These are phyloP conservation scores for Tuber magnatum DNA, from an alignment of 495 filamentous ascomycete genomes.

Conservation along the genomic window DNA sequence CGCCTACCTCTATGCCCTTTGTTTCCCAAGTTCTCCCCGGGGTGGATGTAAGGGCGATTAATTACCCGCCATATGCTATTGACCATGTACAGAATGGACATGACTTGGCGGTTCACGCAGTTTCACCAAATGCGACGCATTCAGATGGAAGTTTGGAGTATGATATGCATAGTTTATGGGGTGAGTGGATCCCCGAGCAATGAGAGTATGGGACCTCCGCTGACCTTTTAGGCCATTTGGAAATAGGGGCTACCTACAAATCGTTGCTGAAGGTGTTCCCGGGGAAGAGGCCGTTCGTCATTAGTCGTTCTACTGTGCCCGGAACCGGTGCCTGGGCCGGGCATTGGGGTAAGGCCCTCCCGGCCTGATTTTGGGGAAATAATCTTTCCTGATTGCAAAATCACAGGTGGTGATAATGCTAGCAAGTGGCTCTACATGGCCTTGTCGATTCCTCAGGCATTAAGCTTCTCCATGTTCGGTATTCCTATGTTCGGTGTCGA, in stretches of 20 bases:
- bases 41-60: not conserved
- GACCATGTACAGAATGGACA: slow-evolving; percentile 61
- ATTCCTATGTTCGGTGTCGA: slow-evolving; percentile 85
- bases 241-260: slow-evolving; percentile 64
- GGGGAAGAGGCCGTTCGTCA: slow-evolving; percentile 72
- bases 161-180: slow-evolving; percentile 71
- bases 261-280: slow-evolving; percentile 58
- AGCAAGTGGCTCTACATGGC: slow-evolving; percentile 63
- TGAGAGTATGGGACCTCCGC: not conserved
- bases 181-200: slow-evolving; percentile 57
- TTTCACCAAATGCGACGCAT: slow-evolving; percentile 73
- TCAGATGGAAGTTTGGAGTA: slow-evolving; percentile 65
- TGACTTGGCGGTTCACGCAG: slow-evolving; percentile 65
- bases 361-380: not conserved
- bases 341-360: slow-evolving; percentile 58
- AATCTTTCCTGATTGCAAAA: not conserved
- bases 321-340: slow-evolving; percentile 74
- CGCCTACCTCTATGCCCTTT: not conserved
- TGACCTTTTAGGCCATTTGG: not conserved
- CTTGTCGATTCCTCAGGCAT: slow-evolving; percentile 72
- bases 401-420: slow-evolving; percentile 58
- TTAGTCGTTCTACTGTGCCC: slow-evolving; percentile 74
- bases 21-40: not conserved
- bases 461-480: slow-evolving; percentile 72
- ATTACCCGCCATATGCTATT: slow-evolving; percentile 73